A percentile compares a stretch with the other conserved stretches of the same genome.
These are phyloP conservation scores for Trypanosoma vivax DNA, from an alignment of 208 protist genomes.

Conservation along the genomic window DNA sequence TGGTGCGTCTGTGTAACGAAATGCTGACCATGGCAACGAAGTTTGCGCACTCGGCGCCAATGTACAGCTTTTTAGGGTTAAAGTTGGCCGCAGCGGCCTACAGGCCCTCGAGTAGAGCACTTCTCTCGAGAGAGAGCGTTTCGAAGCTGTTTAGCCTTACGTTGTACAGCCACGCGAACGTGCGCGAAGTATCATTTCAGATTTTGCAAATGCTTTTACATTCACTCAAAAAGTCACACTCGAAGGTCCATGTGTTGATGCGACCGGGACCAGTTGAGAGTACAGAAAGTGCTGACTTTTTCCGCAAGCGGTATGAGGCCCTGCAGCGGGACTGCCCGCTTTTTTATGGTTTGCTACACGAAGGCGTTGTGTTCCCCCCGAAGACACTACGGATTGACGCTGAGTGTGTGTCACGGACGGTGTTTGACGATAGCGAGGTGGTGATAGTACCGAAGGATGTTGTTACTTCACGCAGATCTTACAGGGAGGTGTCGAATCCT, in stretches of 20 bases:
- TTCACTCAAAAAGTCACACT: conserved; percentile 9
- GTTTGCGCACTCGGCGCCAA: conserved; percentile 5
- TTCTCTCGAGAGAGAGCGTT: conserved; percentile 15
- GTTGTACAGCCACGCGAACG: not conserved
- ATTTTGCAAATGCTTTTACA: conserved; percentile 15
- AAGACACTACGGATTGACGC: conserved; percentile 12
- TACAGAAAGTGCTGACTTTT: conserved; percentile 9
- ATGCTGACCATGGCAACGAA: conserved; percentile 7
- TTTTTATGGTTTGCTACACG: conserved; percentile 15
- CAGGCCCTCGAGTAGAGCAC: conserved; percentile 1
- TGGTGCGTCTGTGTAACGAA: conserved; percentile 10
- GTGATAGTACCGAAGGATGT: not conserved
- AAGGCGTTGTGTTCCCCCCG: conserved; percentile 16
- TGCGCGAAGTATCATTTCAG: conserved; percentile 11
- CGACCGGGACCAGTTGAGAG: conserved; percentile 9
- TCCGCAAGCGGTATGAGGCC: conserved; percentile 14
- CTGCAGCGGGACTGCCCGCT: conserved; percentile 10
- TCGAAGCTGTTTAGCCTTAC: conserved; percentile 12
- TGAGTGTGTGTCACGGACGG: not conserved
- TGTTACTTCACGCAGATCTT: conserved; percentile 1
- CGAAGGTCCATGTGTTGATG: conserved; percentile 9
- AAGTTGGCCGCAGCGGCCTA: conserved; percentile 5
- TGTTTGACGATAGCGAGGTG: conserved; percentile 14
- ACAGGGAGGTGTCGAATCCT: not conserved
- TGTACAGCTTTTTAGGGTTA: conserved; percentile 1